A percentile compares a stretch with the other conserved stretches of the same genome.
Conservation (phyloP, 140 eudicot species). For the Bidens hawaiensis region DNA sequence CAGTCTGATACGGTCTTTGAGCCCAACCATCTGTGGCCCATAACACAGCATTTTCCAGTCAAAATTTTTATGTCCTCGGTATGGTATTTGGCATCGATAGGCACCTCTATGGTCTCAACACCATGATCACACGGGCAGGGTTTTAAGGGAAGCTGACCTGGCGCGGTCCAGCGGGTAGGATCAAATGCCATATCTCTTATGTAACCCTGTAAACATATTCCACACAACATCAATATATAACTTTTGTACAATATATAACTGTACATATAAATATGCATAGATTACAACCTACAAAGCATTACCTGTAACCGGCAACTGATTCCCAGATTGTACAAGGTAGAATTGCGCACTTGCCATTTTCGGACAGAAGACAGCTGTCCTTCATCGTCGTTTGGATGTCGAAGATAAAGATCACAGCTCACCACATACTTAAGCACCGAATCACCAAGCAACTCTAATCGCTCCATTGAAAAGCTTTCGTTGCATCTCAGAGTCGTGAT, state of each 20-base stretch:
- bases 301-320: constrained; percentile 64
- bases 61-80: constrained; percentile 43
- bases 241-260: too few relatives aligned
- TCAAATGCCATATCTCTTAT: constrained; percentile 85
- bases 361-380: constrained; percentile 63
- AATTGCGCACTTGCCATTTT: constrained; percentile 52
- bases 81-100: constrained; percentile 44
- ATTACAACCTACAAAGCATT: not conserved
- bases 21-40: constrained; percentile 87
- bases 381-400: constrained; percentile 59
- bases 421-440: constrained; percentile 79
- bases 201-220: constrained; percentile 40
- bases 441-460: constrained; percentile 96
- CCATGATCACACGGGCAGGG: constrained; percentile 74
- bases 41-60: constrained; percentile 69
- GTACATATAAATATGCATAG: constrained; percentile 1
- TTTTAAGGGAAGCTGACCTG: constrained; percentile 72
- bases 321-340: constrained; percentile 68
- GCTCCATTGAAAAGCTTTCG: constrained; percentile 90
- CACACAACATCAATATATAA: not conserved
- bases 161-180: constrained; percentile 88
- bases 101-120: constrained; percentile 63
- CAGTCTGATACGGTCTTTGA: constrained; percentile 90
- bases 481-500: constrained; percentile 76
- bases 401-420: constrained; percentile 74